Evolutionary conservation across 2,329 filamentous ascomycete species (phyloP).

Genomic region (Stagonosporopsis rhizophila): DNA sequence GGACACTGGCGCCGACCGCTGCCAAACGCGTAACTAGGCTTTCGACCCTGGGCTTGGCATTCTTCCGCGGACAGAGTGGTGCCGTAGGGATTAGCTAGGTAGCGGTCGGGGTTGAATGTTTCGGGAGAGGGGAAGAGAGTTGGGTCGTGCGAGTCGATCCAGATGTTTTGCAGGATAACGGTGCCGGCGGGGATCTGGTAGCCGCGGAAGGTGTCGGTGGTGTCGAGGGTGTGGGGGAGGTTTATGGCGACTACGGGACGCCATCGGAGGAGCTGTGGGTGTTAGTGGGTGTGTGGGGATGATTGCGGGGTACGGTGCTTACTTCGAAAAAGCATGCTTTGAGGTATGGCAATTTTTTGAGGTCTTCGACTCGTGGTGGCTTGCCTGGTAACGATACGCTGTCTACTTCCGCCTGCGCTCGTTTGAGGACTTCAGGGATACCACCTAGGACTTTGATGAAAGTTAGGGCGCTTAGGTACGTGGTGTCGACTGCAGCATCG

Average conservation of each 20-base stretch:
- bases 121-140: not conserved
- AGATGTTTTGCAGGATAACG: constrained; percentile 6
- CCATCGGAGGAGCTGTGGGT: constrained; percentile 39
- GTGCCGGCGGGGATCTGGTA: constrained; percentile 56
- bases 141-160: constrained; percentile 4
- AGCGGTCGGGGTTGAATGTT: constrained; percentile 2
- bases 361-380: constrained; percentile 31
- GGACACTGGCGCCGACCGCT: constrained; percentile 8
- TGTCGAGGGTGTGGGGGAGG: constrained; percentile 54
- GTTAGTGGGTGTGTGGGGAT: constrained; percentile 18
- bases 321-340: constrained; percentile 20
- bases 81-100: constrained; percentile 5
- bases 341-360: constrained; percentile 35
- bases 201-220: constrained; percentile 57
- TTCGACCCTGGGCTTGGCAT: constrained; percentile 6
- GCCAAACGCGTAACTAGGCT: constrained; percentile 1
- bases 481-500: constrained; percentile 35
- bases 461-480: constrained; percentile 15
- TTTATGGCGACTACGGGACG: constrained; percentile 49
- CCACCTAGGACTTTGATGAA: constrained; percentile 20
- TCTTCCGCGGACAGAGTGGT: not conserved
- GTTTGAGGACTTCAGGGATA: constrained; percentile 16
- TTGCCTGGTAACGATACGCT: constrained; percentile 17
- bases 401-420: constrained; percentile 31
- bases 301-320: not conserved